Conservation (phyloP, 2,329 filamentous ascomycete genomes). For the Chaetomium globosum region DNA sequence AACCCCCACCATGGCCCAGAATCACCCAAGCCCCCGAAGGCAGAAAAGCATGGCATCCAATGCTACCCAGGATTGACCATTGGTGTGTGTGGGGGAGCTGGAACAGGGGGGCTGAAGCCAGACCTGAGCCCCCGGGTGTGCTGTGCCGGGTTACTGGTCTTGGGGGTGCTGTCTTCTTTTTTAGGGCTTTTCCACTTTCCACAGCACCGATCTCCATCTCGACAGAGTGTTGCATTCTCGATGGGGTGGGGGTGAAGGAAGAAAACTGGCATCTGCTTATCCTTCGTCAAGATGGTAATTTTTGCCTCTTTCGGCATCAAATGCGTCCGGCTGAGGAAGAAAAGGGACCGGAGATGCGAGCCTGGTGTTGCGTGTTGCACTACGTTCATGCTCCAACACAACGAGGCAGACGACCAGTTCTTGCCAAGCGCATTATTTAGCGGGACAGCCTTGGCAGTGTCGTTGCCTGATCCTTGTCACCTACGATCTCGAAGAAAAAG, state of each 20-base stretch:
- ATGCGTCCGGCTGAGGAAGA: not conserved
- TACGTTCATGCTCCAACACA: not conserved
- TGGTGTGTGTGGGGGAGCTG: constrained; percentile 21
- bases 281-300: not conserved
- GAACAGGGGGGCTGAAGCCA: constrained; percentile 17
- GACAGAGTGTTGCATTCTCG: not conserved
- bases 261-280: not conserved
- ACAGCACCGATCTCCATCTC: not conserved
- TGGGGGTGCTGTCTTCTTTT: not conserved
- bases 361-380: not conserved
- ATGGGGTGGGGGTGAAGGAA: not conserved
- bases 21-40: constrained; percentile 7
- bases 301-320: not conserved
- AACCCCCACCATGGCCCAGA: constrained; percentile 15
- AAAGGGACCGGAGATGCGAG: not conserved
- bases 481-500: not conserved
- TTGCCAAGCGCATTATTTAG: not conserved
- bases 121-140: not conserved
- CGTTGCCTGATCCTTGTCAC: not conserved
- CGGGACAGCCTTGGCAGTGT: constrained; percentile 13
- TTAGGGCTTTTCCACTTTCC: not conserved
- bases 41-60: constrained; percentile 10
- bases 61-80: constrained; percentile 5
- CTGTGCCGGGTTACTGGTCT: not conserved
- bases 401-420: not conserved